A percentile compares a stretch with the other conserved stretches of the same genome.
Evolutionary conservation across 2,329 filamentous ascomycete genomes (phyloP).

Genomic region (Colletotrichum tabaci): DNA sequence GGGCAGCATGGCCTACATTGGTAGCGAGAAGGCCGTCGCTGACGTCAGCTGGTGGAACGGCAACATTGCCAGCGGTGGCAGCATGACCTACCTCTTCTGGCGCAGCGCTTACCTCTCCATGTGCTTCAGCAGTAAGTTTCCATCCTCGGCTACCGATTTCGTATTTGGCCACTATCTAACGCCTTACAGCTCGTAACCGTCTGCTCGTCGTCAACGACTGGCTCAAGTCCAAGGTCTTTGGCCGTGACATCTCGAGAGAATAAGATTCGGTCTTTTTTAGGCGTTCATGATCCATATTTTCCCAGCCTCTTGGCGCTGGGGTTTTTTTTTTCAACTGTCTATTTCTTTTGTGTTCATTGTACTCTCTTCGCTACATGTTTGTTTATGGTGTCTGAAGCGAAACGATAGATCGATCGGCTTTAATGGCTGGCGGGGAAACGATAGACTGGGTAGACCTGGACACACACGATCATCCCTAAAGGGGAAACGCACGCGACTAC

Average conservation of each 20-base stretch:
- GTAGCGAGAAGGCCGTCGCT: constrained; percentile 96
- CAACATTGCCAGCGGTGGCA: constrained; percentile 94
- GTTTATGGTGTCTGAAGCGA: constrained; percentile 39
- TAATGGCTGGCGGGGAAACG: constrained; percentile 40
- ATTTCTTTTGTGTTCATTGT: constrained; percentile 22
- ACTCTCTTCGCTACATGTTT: constrained; percentile 29
- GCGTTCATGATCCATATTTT: constrained; percentile 30
- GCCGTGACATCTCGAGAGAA: constrained; percentile 92
- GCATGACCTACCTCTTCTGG: constrained; percentile 98
- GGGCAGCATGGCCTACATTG: constrained; percentile 96
- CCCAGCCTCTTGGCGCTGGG: constrained; percentile 28
- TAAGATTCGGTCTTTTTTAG: constrained; percentile 57
- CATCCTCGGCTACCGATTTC: background rate
- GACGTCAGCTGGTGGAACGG: constrained; percentile 98
- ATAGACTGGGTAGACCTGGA: constrained; percentile 41
- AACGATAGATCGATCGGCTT: constrained; percentile 42
- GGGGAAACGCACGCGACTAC: constrained; percentile 30
- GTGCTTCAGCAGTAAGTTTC: constrained; percentile 97
- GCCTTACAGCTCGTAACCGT: constrained; percentile 84
- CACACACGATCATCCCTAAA: constrained; percentile 26
- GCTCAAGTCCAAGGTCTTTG: constrained; percentile 97
- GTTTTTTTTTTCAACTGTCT: constrained; percentile 1
- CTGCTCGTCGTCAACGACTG: constrained; percentile 94
- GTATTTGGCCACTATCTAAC: constrained; percentile 34
- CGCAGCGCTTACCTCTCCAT: constrained; percentile 98